Base-by-base conservation (phyloP, 2,329 filamentous ascomycete species). In the Aotearoamyces nothofagi region DNA sequence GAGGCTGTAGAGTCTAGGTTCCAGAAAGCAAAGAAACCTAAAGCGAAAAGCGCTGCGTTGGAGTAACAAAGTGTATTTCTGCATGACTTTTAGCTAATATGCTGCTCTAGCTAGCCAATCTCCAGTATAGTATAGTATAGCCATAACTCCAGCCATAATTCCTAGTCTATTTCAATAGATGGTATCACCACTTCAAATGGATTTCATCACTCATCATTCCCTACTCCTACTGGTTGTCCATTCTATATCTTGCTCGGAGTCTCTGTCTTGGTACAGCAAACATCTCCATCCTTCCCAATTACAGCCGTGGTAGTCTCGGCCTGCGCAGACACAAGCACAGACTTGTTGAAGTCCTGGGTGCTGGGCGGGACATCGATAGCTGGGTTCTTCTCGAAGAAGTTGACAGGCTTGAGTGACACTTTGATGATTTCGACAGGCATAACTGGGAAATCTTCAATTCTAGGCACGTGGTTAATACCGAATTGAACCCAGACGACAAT, bases 371-470 rank as follows among this genome's bases (percentile, higher is more conserved):
- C 55, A 45, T 66, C 63, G 7, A 64, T 38, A 1, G 60, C 58
- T 1, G 63, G 63, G 36, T 67, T 68, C 33, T 51, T 53, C 4
- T 56, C 52, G 36, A 66, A 67, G 39, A 67, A 67, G 34, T 66
- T 65, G 4, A 56, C 58, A 1, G 63, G 62, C 38, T 62, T 57
- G 20, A 68, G 42, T 25, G 50, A 47, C 1, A 68, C 58, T 39
- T 55, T 56, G 10, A 64, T 44, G 9, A 54, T 61, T 49, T 78
- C 72, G 40, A 61, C 63, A 0, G 72, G 72, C 73, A 78, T 78
- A 22, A 78, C 66, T 1, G 72, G 72, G 50, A 76, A 78, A 43
- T 78, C 72, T 42, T 77, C 72, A 14, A 68, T 58, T 5, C 71
- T 55, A 0, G 70, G 69, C 15, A 74, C 67, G 38, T 78, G 73